These are phyloP conservation scores for Neltuma alba DNA, from an alignment of 306 rosid species.

Conservation along the genomic window DNA sequence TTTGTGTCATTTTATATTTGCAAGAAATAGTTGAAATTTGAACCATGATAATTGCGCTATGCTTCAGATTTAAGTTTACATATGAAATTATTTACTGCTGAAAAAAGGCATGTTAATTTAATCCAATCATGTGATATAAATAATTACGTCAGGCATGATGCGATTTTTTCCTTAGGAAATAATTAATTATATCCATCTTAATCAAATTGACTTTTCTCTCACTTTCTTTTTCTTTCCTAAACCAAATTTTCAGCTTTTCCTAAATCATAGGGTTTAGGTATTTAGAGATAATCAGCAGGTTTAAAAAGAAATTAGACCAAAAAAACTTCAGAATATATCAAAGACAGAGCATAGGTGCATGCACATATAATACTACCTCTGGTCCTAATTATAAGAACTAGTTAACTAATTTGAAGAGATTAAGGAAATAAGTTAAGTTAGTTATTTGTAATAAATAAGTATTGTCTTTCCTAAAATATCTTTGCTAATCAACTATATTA, in stretches of 20 bases:
- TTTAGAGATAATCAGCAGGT: neutral
- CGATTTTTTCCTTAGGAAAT: neutral
- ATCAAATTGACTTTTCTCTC: slow-evolving; percentile 7
- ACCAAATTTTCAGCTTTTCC: neutral
- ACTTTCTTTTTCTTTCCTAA: neutral
- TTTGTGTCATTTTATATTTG: neutral
- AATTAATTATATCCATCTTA: neutral
- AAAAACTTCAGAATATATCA: neutral
- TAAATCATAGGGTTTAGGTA: neutral
- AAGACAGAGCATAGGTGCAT: neutral
- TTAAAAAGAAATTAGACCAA: neutral
- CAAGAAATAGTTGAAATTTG: neutral
- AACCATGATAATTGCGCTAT: neutral
- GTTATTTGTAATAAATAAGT: no score
- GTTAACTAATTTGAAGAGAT: no score
- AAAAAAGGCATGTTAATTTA: slow-evolving; percentile 4
- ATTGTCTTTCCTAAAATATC: no score
- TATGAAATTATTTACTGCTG: neutral
- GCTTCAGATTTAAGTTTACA: neutral
- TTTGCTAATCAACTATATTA: no score
- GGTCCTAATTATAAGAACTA: no score
- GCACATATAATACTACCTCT: neutral
- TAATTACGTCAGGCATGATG: neutral
- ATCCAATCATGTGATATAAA: neutral
- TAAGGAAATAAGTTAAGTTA: no score